A percentile compares a stretch with the other conserved stretches of the same genome.
phyloP scores from a whole-genome alignment of 129 eudicot genomes.

The Flaveria ramosissima region DNA sequence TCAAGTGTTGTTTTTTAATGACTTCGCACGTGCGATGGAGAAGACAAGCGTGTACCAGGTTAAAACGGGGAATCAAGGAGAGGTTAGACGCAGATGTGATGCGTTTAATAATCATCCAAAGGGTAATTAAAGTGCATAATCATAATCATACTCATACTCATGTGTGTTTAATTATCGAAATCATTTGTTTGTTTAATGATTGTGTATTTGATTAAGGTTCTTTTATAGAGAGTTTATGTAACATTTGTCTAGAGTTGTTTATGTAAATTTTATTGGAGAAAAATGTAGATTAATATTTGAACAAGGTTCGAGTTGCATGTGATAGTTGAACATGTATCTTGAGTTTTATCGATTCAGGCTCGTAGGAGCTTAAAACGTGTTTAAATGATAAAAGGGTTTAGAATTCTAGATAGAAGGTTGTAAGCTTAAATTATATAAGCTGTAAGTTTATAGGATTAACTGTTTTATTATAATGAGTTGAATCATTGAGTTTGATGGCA shows the following conservation, averaged over 20 bases:
- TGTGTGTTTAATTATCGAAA: not conserved
- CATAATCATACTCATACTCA: too few relatives aligned
- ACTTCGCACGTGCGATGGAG: conserved; percentile 68
- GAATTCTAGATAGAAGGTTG: too few relatives aligned
- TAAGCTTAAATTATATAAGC: too few relatives aligned
- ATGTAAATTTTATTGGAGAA: not conserved
- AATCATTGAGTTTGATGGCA: too few relatives aligned
- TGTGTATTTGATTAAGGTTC: not conserved
- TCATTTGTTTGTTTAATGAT: not conserved
- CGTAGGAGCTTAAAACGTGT: too few relatives aligned
- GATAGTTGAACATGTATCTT: not conserved
- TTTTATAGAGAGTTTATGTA: not conserved
- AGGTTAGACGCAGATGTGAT: conserved; percentile 66
- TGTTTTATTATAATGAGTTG: too few relatives aligned
- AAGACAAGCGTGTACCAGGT: conserved; percentile 52
- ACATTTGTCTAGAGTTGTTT: conserved; percentile 20
- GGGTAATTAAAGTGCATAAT: not conserved
- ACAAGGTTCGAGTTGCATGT: not conserved
- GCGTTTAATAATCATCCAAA: conserved; percentile 41
- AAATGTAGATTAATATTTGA: not conserved
- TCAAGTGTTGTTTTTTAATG: conserved; percentile 47
- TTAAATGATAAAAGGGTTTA: too few relatives aligned
- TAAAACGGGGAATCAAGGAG: conserved; percentile 60
- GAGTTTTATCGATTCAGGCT: not conserved
- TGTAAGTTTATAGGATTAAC: too few relatives aligned